phyloP scores from a whole-genome alignment of 129 eudicot genomes.

The Centella asiatica region DNA sequence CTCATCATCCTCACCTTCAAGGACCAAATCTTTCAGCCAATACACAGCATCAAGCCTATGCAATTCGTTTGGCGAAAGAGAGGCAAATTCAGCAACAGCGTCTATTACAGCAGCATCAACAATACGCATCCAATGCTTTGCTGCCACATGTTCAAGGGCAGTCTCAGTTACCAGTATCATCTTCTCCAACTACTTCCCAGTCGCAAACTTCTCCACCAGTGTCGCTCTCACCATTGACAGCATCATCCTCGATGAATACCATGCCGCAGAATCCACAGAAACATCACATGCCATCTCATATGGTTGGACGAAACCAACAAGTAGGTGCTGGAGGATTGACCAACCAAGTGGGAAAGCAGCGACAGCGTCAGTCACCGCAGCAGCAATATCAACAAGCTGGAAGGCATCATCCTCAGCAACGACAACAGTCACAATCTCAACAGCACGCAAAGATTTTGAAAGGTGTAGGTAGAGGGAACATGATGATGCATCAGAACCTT shows the following conservation, averaged over 20 bases:
- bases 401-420: conserved; percentile 66
- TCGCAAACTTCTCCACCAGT: conserved; percentile 57
- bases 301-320: conserved; percentile 47
- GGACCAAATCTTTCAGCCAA: conserved; percentile 44
- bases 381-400: conserved; percentile 53
- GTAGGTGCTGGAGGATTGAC: conserved; percentile 28
- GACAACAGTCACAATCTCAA: conserved; percentile 29
- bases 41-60: conserved; percentile 53
- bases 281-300: conserved; percentile 42
- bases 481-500: conserved; percentile 48
- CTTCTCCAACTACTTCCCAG: conserved; percentile 58
- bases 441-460: conserved; percentile 48
- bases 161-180: conserved; percentile 54
- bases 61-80: conserved; percentile 59
- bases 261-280: conserved; percentile 48
- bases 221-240: conserved; percentile 36
- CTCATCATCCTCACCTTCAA: conserved; percentile 58
- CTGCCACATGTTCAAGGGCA: conserved; percentile 53
- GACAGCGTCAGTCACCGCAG: conserved; percentile 28
- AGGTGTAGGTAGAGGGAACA: conserved; percentile 66
- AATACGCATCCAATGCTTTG: conserved; percentile 44
- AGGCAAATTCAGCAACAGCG: conserved; percentile 72
- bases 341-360: conserved; percentile 56
- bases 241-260: conserved; percentile 37
- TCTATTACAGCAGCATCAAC: conserved; percentile 49